Conservation (phyloP, 2,329 filamentous ascomycete species). For the Diaporthe longicolla region DNA sequence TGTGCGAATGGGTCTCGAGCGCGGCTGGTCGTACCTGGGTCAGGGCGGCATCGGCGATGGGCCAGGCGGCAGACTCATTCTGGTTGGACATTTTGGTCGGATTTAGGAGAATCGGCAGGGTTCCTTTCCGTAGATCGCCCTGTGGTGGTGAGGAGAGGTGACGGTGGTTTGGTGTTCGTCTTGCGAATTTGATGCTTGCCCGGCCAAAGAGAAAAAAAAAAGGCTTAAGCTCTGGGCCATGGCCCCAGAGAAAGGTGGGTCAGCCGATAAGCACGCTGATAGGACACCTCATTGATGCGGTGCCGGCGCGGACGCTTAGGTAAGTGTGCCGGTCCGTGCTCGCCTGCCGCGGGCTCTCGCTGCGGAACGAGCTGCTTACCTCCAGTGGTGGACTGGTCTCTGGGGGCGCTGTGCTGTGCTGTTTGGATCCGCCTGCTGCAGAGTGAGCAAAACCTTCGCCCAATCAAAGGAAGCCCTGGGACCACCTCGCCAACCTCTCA, state of each 20-base stretch:
- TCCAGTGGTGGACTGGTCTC: constrained; percentile 2
- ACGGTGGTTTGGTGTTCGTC: constrained; percentile 21
- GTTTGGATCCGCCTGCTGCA: constrained; percentile 45
- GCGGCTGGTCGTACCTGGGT: constrained; percentile 35
- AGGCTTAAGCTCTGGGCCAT: constrained; percentile 18
- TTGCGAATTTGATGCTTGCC: not conserved
- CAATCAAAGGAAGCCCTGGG: constrained; percentile 56
- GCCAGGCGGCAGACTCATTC: constrained; percentile 69
- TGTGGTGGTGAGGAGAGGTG: constrained; percentile 49
- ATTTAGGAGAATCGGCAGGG: constrained; percentile 56
- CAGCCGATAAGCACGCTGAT: constrained; percentile 40
- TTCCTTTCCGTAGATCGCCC: constrained; percentile 75
- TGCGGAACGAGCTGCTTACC: not conserved
- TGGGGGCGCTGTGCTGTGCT: constrained; percentile 21
- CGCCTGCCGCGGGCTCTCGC: not conserved
- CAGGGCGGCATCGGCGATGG: constrained; percentile 73
- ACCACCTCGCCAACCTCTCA: constrained; percentile 51
- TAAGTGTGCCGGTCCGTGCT: constrained; percentile 26
- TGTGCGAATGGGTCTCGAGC: constrained; percentile 62
- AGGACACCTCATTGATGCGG: constrained; percentile 37
- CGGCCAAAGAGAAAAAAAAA: constrained; percentile 6
- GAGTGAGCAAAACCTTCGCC: constrained; percentile 59
- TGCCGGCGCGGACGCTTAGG: not conserved
- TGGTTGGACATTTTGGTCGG: constrained; percentile 48
- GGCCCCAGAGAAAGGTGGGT: constrained; percentile 34